Evolutionary conservation across 73 alveolate genomes (phyloP).

Genomic region (Paramecium sonneborni): DNA sequence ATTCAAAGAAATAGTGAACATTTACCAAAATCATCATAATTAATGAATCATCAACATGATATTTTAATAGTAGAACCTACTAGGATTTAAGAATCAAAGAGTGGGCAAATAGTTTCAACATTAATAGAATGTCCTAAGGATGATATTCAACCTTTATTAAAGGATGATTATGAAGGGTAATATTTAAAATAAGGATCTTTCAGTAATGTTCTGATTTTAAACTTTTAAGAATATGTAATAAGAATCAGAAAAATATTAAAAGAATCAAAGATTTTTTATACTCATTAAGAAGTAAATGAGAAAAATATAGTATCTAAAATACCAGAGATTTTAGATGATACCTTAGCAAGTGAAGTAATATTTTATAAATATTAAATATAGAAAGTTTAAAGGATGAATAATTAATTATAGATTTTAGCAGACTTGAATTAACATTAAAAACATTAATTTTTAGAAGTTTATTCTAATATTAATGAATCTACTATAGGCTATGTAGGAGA

Average conservation of each 20-base stretch:
- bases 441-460: background rate
- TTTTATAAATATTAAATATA: background rate
- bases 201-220: background rate
- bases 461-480: background rate
- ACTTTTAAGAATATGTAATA: slow-evolving; percentile 36
- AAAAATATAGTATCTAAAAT: slow-evolving; percentile 41
- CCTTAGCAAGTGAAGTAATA: slow-evolving; percentile 2
- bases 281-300: slow-evolving; percentile 36
- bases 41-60: background rate
- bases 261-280: background rate
- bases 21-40: slow-evolving; percentile 6
- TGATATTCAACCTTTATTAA: background rate
- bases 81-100: background rate
- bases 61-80: background rate
- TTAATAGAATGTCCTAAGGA: background rate
- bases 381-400: slow-evolving; percentile 10
- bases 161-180: background rate
- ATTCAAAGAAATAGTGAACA: slow-evolving; percentile 58
- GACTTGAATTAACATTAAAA: slow-evolving; percentile 21
- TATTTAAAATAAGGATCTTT: background rate
- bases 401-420: slow-evolving; percentile 4
- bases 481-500: slow-evolving; percentile 38
- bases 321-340: background rate
- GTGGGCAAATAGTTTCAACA: background rate
- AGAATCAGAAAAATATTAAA: slow-evolving; percentile 32